phyloP scores from a whole-genome alignment of 352 stramenopile species.

The Phytophthora europaea region DNA sequence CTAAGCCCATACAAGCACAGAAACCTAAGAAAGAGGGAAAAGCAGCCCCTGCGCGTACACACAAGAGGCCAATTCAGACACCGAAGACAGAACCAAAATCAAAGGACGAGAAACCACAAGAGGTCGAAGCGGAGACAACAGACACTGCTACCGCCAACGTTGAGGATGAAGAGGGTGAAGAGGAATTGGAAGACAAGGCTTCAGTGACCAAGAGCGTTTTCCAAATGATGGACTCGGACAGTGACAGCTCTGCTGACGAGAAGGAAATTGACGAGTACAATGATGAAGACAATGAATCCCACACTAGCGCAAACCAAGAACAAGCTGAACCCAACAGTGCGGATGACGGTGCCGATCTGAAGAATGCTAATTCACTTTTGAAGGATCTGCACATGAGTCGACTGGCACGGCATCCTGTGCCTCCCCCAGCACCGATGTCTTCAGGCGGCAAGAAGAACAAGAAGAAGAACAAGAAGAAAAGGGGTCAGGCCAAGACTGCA shows the following conservation, averaged over 20 bases:
- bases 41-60: background rate
- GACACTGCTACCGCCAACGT: slow-evolving; percentile 2
- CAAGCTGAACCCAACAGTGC: slow-evolving; percentile 5
- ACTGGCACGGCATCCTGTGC: slow-evolving; percentile 53
- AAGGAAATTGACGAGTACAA: slow-evolving; percentile 36
- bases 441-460: slow-evolving; percentile 50
- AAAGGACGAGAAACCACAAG: slow-evolving; percentile 12
- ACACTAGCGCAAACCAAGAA: background rate
- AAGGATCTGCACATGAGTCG: slow-evolving; percentile 74
- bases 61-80: slow-evolving; percentile 7
- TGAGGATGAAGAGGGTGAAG: slow-evolving; percentile 25
- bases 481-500: slow-evolving; percentile 26
- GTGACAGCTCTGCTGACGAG: slow-evolving; percentile 42
- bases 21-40: slow-evolving; percentile 24
- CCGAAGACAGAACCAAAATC: background rate
- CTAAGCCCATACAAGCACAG: slow-evolving; percentile 19
- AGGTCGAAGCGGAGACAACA: slow-evolving; percentile 2
- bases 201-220: slow-evolving; percentile 49
- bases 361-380: slow-evolving; percentile 53
- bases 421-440: slow-evolving; percentile 20
- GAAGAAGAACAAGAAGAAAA: slow-evolving; percentile 68
- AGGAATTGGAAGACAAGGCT: slow-evolving; percentile 34
- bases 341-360: slow-evolving; percentile 25
- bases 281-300: slow-evolving; percentile 27
- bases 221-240: slow-evolving; percentile 50